Evolutionary conservation across 75 land plant species (phyloP).

Genomic region (Cupressus sempervirens): DNA sequence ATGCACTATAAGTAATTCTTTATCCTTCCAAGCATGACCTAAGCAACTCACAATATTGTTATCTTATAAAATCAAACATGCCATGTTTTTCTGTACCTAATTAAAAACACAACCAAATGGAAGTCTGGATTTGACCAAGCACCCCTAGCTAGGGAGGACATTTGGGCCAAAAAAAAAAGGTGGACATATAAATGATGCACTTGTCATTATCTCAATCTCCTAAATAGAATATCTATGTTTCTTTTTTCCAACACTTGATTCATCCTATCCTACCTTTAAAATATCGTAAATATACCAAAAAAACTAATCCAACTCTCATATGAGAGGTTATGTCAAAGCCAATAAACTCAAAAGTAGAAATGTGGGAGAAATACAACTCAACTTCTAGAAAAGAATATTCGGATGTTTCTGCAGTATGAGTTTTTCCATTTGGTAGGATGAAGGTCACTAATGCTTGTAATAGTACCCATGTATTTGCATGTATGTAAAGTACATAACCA

Average conservation of each 20-base stretch:
- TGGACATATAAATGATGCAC: conserved; percentile 90
- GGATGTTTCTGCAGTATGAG: conserved; percentile 81
- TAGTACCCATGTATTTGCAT: conserved; percentile 74
- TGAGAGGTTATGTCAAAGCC: not conserved
- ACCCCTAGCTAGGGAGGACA: conserved; percentile 59
- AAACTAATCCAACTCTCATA: not conserved
- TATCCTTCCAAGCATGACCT: not conserved
- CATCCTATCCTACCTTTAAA: conserved; percentile 97
- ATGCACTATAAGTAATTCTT: not conserved
- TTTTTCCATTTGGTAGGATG: conserved; percentile 70
- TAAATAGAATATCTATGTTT: conserved; percentile 87
- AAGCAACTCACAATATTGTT: not conserved
- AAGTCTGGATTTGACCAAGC: conserved; percentile 35
- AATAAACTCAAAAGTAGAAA: not conserved
- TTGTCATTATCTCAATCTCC: conserved; percentile 94
- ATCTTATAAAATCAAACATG: not conserved
- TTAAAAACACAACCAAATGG: not conserved
- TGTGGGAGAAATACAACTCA: not conserved
- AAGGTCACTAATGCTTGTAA: conserved; percentile 77
- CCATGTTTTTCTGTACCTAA: not conserved
- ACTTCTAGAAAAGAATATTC: too few relatives aligned
- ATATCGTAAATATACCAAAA: not conserved
- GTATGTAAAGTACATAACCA: not conserved
- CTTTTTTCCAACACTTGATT: conserved; percentile 88
- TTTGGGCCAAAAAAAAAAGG: conserved; percentile 88